These are phyloP conservation scores for Bruguiera parviflora DNA, from an alignment of 345 rosid species.

Conservation along the genomic window DNA sequence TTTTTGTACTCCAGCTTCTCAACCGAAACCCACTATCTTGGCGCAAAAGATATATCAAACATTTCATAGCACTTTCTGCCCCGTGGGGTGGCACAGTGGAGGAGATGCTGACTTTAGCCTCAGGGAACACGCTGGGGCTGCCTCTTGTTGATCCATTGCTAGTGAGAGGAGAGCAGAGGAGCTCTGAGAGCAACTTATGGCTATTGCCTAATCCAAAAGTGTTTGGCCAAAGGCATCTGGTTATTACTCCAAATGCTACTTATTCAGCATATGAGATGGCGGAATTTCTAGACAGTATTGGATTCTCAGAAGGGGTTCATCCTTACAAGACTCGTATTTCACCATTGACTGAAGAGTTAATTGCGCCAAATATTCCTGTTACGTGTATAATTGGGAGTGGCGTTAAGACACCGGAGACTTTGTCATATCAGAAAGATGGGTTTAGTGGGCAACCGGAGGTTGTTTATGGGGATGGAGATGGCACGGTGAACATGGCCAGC, in stretches of 20 bases:
- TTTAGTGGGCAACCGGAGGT: slow-evolving; percentile 60
- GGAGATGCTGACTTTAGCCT: slow-evolving; percentile 66
- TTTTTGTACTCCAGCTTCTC: slow-evolving; percentile 63
- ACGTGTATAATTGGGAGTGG: slow-evolving; percentile 64
- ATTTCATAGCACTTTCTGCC: slow-evolving; percentile 67
- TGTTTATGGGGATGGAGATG: slow-evolving; percentile 81
- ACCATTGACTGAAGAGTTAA: slow-evolving; percentile 41
- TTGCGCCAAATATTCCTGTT: slow-evolving; percentile 51
- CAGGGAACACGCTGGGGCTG: slow-evolving; percentile 63
- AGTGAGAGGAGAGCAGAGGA: slow-evolving; percentile 68
- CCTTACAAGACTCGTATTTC: slow-evolving; percentile 56
- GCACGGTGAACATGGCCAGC: slow-evolving; percentile 75
- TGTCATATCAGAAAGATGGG: slow-evolving; percentile 46
- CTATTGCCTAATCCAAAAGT: slow-evolving; percentile 61
- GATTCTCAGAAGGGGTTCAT: slow-evolving; percentile 52
- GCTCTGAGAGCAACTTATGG: slow-evolving; percentile 81
- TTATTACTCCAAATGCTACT: slow-evolving; percentile 38
- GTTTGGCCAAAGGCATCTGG: slow-evolving; percentile 44
- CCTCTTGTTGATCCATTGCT: slow-evolving; percentile 77
- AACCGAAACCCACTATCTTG: slow-evolving; percentile 57
- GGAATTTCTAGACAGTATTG: slow-evolving; percentile 53
- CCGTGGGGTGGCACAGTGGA: slow-evolving; percentile 80
- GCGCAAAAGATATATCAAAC: slow-evolving; percentile 60
- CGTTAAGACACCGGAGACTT: slow-evolving; percentile 56
- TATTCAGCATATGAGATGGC: slow-evolving; percentile 55